Percentiles rank a stretch among this genome's conserved stretches.
Evolutionary conservation across 352 stramenopile species (phyloP).

Genomic region (Phytophthora capsici): DNA sequence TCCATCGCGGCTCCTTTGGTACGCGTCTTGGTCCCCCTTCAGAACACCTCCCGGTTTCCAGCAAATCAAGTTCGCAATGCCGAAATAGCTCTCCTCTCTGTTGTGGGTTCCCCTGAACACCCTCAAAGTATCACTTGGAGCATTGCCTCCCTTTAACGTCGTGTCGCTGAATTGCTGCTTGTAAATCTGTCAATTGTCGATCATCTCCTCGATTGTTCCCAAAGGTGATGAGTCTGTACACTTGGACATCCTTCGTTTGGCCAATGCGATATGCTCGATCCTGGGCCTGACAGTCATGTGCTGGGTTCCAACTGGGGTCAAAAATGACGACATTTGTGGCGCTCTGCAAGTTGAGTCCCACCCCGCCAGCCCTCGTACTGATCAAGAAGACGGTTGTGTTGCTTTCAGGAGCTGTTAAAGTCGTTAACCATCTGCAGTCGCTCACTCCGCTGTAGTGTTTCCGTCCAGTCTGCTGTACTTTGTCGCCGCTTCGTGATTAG

Average conservation of each 20-base stretch:
- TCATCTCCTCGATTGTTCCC: constrained; percentile 90
- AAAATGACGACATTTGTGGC: constrained; percentile 90
- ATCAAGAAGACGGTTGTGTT: constrained; percentile 78
- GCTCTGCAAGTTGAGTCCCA: constrained; percentile 80
- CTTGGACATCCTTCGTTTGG: constrained; percentile 85
- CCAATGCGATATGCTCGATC: constrained; percentile 88
- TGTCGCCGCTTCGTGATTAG: constrained; percentile 69
- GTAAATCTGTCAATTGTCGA: constrained; percentile 89
- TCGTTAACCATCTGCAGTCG: constrained; percentile 73
- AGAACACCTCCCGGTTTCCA: constrained; percentile 79
- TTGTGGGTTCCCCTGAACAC: constrained; percentile 72
- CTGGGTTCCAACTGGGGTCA: constrained; percentile 89
- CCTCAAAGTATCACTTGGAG: constrained; percentile 83
- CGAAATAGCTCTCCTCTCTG: constrained; percentile 84
- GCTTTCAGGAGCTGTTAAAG: constrained; percentile 69
- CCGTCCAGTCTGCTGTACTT: constrained; percentile 73
- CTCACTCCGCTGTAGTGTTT: constrained; percentile 78
- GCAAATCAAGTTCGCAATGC: constrained; percentile 76
- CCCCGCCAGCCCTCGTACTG: constrained; percentile 75
- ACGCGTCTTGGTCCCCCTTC: constrained; percentile 79
- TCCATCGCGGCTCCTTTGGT: constrained; percentile 57
- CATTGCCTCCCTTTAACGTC: constrained; percentile 73
- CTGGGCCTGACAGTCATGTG: constrained; percentile 85
- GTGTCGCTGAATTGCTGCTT: constrained; percentile 88
- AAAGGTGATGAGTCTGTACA: constrained; percentile 87